A percentile compares a stretch with the other conserved stretches of the same genome.
These are phyloP conservation scores for Hemisphaericaspora lyxosophila DNA, from an alignment of 1,139 yeast species.

Conservation along the genomic window DNA sequence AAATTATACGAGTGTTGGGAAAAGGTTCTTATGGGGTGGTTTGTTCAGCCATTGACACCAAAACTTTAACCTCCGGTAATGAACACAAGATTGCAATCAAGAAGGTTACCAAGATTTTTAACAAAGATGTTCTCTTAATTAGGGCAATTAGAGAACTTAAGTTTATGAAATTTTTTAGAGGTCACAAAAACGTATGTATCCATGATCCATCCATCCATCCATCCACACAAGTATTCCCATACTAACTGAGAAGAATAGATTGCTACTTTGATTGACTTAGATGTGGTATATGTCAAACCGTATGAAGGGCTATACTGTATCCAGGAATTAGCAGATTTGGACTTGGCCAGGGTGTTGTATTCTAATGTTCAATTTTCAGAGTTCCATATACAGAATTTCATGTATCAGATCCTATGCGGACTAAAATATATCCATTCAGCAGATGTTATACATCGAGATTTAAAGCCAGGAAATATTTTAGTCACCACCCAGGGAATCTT, in stretches of 20 bases:
- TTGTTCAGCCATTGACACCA: constrained; percentile 71
- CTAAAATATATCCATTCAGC: constrained; percentile 83
- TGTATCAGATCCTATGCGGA: constrained; percentile 79
- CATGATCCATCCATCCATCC: constrained; percentile 1
- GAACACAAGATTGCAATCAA: constrained; percentile 61
- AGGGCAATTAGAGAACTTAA: constrained; percentile 79
- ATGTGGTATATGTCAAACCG: constrained; percentile 62
- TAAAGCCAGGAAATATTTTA: constrained; percentile 81
- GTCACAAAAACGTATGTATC: constrained; percentile 64
- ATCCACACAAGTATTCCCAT: neutral
- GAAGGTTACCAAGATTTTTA: constrained; percentile 68
- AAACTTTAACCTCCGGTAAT: constrained; percentile 17
- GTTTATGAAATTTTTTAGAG: constrained; percentile 74
- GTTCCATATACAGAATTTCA: constrained; percentile 72
- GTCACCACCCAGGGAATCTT: constrained; percentile 69
- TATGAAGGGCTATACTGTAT: constrained; percentile 85
- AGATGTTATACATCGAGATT: constrained; percentile 79
- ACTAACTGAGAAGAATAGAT: constrained; percentile 36
- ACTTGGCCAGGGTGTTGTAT: constrained; percentile 74
- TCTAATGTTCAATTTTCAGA: constrained; percentile 79
- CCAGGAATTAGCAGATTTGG: constrained; percentile 76
- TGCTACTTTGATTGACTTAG: constrained; percentile 70
- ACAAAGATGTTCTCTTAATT: constrained; percentile 61
- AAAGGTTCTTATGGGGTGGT: constrained; percentile 91
- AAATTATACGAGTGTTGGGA: constrained; percentile 65